A percentile compares a stretch with the other conserved stretches of the same genome.
Conservation (phyloP, 1,284 basidiomycete genomes). For the Trichosporon sp. region DNA sequence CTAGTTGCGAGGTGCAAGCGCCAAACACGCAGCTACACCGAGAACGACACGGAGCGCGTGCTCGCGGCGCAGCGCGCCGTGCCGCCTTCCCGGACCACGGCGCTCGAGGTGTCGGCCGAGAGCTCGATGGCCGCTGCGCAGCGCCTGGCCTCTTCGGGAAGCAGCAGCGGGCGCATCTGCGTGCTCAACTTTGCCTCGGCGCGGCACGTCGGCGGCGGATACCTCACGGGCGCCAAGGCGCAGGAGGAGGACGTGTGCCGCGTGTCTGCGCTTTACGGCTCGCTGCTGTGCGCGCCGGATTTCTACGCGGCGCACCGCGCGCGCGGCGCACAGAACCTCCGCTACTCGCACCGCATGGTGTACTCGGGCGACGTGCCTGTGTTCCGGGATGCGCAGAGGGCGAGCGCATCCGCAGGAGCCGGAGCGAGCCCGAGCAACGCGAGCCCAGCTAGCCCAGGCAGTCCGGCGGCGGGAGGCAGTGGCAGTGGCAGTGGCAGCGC, state of each 20-base stretch:
- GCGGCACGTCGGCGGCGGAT: slow-evolving; percentile 19
- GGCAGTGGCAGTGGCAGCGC: background rate
- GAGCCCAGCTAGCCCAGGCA: too few species aligned
- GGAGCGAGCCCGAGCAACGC: background rate
- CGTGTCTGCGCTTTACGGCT: slow-evolving; percentile 15
- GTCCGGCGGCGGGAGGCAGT: too few species aligned
- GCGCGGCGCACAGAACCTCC: slow-evolving; percentile 3
- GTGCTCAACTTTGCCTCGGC: slow-evolving; percentile 22
- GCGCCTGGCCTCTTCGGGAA: slow-evolving; percentile 4
- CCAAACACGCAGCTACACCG: slow-evolving; percentile 3
- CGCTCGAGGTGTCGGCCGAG: slow-evolving; percentile 12
- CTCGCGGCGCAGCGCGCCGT: background rate
- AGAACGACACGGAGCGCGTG: background rate
- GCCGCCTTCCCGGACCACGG: background rate
- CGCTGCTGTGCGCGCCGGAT: slow-evolving; percentile 4
- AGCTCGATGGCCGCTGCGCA: slow-evolving; percentile 12
- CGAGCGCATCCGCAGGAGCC: background rate
- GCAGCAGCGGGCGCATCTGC: background rate
- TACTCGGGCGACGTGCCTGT: slow-evolving; percentile 16
- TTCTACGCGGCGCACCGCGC: slow-evolving; percentile 12
- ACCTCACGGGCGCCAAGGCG: slow-evolving; percentile 16
- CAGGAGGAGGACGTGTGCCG: slow-evolving; percentile 24
- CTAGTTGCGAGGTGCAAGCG: background rate
- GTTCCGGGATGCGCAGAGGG: slow-evolving; percentile 6
- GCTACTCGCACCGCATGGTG: slow-evolving; percentile 20